Base-by-base conservation (phyloP, 345 rosid species). In the Bruguiera parviflora region DNA sequence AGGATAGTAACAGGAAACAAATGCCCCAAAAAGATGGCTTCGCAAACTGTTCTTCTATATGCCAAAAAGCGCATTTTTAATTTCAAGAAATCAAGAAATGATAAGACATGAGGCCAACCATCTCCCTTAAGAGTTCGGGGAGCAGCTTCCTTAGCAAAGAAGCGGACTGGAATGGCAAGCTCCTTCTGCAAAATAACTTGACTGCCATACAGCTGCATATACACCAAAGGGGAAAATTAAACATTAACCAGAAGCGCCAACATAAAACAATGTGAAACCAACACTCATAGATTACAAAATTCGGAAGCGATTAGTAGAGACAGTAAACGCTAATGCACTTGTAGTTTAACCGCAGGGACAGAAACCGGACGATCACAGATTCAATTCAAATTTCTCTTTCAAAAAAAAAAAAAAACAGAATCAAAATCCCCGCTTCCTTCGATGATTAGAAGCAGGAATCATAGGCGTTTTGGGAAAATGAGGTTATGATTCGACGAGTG, bases 71-170 rank as follows among this genome's bases (percentile, higher is more conserved):
- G 8, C 61, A 27, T 71, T 47, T 35, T 32, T 21, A n/a, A 15
- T 20, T 4, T 43, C 47, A 43, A 43, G 47, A 43, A 43, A 43
- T 43, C 47, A 43, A 43, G 49, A 43, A 43, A 43, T 13, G 19
- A 21, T 20, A 29, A 21, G 20, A 52, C 49, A n/a, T 8, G 2
- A 46, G 39, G 83, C 96, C 31, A 72, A 95, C 98, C 90, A 77
- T 92, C 99, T 85, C 99, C 99, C 78, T 85, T 89, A 27, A 84
- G 86, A 6, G 83, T 76, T 13, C 82, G 53, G 60, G 88, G 90
- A 72, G 90, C 86, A 78, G 96, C 87, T 78, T 82, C 90, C 70
- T 86, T 87, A 22, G 97, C 89, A 56, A 80, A 95, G 69, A 71
- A 88, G 21, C 98, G 96, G 22, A 89, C 83, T 3, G 89, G 83